phyloP scores from a whole-genome alignment of 2,329 filamentous ascomycete genomes.

The Ustulina deusta region DNA sequence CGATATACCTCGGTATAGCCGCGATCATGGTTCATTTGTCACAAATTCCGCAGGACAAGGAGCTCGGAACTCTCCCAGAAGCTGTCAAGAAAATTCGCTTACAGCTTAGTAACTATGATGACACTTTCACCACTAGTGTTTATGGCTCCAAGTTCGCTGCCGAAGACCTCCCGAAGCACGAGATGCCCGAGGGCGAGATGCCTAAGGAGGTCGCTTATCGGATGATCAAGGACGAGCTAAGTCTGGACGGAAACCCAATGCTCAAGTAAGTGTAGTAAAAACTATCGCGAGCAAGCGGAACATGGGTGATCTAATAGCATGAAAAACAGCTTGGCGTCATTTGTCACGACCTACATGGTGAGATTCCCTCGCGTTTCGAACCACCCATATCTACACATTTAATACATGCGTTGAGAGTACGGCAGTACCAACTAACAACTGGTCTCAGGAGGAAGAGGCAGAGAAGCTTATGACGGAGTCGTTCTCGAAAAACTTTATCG shows the following conservation, averaged over 20 bases:
- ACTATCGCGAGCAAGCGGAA: constrained; percentile 2
- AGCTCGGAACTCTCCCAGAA: constrained; percentile 49
- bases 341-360: constrained; percentile 97
- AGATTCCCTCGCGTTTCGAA: constrained; percentile 38
- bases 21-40: constrained; percentile 65
- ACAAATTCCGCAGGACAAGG: constrained; percentile 54
- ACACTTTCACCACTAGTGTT: constrained; percentile 79
- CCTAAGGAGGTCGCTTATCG: constrained; percentile 92
- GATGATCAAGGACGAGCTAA: constrained; percentile 96
- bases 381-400: neutral
- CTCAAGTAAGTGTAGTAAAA: constrained; percentile 69
- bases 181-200: constrained; percentile 93
- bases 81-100: constrained; percentile 59
- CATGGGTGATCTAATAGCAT: constrained; percentile 21
- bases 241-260: constrained; percentile 90
- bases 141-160: constrained; percentile 89
- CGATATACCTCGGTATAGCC: neutral
- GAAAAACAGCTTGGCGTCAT: constrained; percentile 80
- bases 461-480: constrained; percentile 95
- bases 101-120: constrained; percentile 63
- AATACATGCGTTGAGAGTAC: neutral
- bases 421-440: constrained; percentile 3
- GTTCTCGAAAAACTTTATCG: constrained; percentile 95
- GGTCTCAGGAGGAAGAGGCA: constrained; percentile 83
- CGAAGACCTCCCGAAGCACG: constrained; percentile 81